Percentiles rank a stretch among this genome's conserved stretches.
Conservation (phyloP, 2,329 filamentous ascomycete species). For the Exophiala alcalophila region DNA sequence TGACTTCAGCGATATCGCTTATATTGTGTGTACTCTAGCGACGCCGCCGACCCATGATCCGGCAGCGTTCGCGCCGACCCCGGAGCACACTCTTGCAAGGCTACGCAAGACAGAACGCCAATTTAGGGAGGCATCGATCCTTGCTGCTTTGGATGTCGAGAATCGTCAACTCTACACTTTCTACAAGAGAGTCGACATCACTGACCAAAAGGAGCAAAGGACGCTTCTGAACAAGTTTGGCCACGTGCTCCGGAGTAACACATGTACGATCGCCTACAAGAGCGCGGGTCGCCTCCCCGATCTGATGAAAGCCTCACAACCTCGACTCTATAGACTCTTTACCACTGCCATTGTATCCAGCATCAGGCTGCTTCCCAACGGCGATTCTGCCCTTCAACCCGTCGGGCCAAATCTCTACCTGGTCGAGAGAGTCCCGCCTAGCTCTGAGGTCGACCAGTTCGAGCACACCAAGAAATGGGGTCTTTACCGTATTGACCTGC, state of each 20-base stretch:
- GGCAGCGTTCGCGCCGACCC: conserved; percentile 6
- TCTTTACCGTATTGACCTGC: conserved; percentile 26
- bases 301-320: conserved; percentile 28
- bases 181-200: conserved; percentile 31
- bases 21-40: conserved; percentile 30
- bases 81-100: conserved; percentile 22
- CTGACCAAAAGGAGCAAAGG: conserved; percentile 28
- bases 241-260: conserved; percentile 27
- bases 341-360: conserved; percentile 28
- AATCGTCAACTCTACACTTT: conserved; percentile 30
- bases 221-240: conserved; percentile 28
- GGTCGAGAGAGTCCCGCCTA: conserved; percentile 9
- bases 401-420: conserved; percentile 24
- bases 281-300: conserved; percentile 28
- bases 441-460: conserved; percentile 4
- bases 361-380: conserved; percentile 21
- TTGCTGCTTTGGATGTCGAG: conserved; percentile 26
- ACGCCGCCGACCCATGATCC: conserved; percentile 22
- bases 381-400: conserved; percentile 16
- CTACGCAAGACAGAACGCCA: conserved; percentile 29
- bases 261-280: conserved; percentile 30
- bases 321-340: conserved; percentile 27
- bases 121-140: conserved; percentile 29
- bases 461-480: conserved; percentile 8
- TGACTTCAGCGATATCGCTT: conserved; percentile 30